Percentiles rank a stretch among this genome's conserved stretches.
These are phyloP conservation scores for Aspergillus diversus DNA, from an alignment of 495 filamentous ascomycete genomes.

Conservation along the genomic window DNA sequence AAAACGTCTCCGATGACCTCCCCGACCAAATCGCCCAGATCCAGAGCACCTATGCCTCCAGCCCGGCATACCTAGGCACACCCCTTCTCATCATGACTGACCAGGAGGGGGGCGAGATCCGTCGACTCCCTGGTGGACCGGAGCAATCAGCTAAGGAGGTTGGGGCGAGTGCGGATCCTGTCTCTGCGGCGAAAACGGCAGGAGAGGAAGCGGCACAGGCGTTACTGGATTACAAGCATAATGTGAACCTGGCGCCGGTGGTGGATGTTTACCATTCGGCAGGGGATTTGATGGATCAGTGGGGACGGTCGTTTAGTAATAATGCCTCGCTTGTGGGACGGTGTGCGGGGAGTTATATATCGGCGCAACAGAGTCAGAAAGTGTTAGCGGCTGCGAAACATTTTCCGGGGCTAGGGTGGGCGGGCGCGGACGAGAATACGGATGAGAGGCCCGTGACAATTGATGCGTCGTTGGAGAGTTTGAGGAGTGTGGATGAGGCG, in stretches of 20 bases:
- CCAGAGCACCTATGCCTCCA: slow-evolving; percentile 33
- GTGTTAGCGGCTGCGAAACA: neutral
- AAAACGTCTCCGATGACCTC: slow-evolving; percentile 35
- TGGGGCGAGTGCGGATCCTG: slow-evolving; percentile 20
- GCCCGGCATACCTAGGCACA: slow-evolving; percentile 25
- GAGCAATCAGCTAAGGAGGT: slow-evolving; percentile 34
- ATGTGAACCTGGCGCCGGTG: slow-evolving; percentile 39
- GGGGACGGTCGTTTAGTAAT: slow-evolving; percentile 35
- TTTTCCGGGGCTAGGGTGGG: slow-evolving; percentile 29
- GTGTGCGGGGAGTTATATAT: slow-evolving; percentile 40
- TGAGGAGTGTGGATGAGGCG: slow-evolving; percentile 31
- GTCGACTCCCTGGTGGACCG: slow-evolving; percentile 38
- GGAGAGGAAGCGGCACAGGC: slow-evolving; percentile 27
- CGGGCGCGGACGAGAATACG: slow-evolving; percentile 30
- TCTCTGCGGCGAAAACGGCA: neutral
- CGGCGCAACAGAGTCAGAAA: neutral
- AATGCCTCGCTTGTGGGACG: slow-evolving; percentile 27
- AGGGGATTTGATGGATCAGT: slow-evolving; percentile 36
- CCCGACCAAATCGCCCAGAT: slow-evolving; percentile 25
- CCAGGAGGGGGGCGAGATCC: slow-evolving; percentile 40
- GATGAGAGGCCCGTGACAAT: slow-evolving; percentile 38
- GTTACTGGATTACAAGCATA: slow-evolving; percentile 27
- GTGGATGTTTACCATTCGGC: slow-evolving; percentile 34
- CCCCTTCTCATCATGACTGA: slow-evolving; percentile 44
- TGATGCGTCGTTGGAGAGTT: slow-evolving; percentile 25